Percentiles rank a stretch among this genome's conserved stretches.
Conservation (phyloP, 2,329 filamentous ascomycete species). For the Xylariales sp. region DNA sequence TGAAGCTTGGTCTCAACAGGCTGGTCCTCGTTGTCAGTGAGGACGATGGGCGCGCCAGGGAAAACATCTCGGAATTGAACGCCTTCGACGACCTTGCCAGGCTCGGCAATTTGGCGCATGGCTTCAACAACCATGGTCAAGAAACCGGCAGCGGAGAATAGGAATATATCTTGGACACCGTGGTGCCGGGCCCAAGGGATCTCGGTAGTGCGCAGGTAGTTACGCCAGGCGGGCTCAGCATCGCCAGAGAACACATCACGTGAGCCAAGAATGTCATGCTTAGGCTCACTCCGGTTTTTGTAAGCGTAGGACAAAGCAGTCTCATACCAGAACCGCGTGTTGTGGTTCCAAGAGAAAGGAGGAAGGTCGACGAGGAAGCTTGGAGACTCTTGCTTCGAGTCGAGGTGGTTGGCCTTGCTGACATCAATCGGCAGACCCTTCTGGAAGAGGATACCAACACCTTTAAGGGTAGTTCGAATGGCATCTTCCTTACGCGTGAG, state of each 20-base stretch:
- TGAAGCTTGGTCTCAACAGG: slow-evolving; percentile 47
- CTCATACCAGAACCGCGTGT: slow-evolving; percentile 55
- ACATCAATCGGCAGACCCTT: slow-evolving; percentile 49
- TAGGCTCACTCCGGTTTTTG: slow-evolving; percentile 50
- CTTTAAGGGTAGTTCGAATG: slow-evolving; percentile 46
- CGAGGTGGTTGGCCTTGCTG: slow-evolving; percentile 49
- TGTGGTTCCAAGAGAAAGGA: slow-evolving; percentile 60
- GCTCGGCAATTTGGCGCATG: slow-evolving; percentile 46
- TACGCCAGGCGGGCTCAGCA: slow-evolving; percentile 51
- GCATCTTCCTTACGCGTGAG: slow-evolving; percentile 49
- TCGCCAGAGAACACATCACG: slow-evolving; percentile 47
- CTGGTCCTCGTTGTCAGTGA: slow-evolving; percentile 44
- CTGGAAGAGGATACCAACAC: slow-evolving; percentile 46
- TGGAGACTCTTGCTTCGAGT: slow-evolving; percentile 47
- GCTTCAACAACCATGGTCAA: slow-evolving; percentile 53
- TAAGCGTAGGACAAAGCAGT: slow-evolving; percentile 51
- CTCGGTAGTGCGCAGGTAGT: slow-evolving; percentile 52
- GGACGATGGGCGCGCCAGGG: slow-evolving; percentile 42
- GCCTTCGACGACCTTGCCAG: slow-evolving; percentile 44
- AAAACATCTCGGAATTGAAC: slow-evolving; percentile 50
- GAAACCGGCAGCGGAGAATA: slow-evolving; percentile 59
- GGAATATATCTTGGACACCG: slow-evolving; percentile 59
- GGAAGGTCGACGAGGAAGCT: slow-evolving; percentile 53
- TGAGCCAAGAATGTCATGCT: slow-evolving; percentile 56
- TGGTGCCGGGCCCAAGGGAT: slow-evolving; percentile 62